Base-by-base conservation (phyloP, 1,139 yeast genomes). In the Hemisphaericaspora subhashii region DNA sequence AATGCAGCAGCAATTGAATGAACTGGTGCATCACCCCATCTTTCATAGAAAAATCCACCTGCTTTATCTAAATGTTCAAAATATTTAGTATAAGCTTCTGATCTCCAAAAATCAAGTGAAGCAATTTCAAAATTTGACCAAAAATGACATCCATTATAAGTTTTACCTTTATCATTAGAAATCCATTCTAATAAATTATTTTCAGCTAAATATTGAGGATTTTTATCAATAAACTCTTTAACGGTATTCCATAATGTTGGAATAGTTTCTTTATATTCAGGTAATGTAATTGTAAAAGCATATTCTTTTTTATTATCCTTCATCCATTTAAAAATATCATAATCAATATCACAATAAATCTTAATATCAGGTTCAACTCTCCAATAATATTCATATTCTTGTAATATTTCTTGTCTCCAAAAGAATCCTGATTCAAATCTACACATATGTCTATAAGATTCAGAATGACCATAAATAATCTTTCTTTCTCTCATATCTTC, bases 21-120 rank as follows among this genome's bases (percentile, higher is more conserved):
- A 16, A 87, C 79, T 4, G 96, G 96, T 0, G 96, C 96, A 61
- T 88, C 96, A 24, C 96, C 96, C 96, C 96, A 88, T 58, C 96
- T 74, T 59, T 88, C 96, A 60, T 88, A 88, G 66, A 85, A 88
- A 66, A 88, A 88, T 3, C 94, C 94, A 26, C 96, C 96, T 1
- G 82, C 72, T 43, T 68, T 55, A 58, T 88, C 96, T 50, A 88
- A 70, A 48, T 72, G 62, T 13, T 85, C 78, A 52, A 88, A 88
- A 61, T 80, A 88, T 31, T 72, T 74, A n/a, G 71, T 60, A 60
- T 88, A 88, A 1, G 81, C 80, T 27, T 76, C 70, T 9, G 78
- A 64, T 51, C 95, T 66, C 83, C 86, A 87, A 57, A 88, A 82
- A 47, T 83, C 82, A 51, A 88, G 68, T 44, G 80, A 77, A 1